phyloP scores from a whole-genome alignment of 2,329 filamentous ascomycete species.

The Emmonsia crescens region DNA sequence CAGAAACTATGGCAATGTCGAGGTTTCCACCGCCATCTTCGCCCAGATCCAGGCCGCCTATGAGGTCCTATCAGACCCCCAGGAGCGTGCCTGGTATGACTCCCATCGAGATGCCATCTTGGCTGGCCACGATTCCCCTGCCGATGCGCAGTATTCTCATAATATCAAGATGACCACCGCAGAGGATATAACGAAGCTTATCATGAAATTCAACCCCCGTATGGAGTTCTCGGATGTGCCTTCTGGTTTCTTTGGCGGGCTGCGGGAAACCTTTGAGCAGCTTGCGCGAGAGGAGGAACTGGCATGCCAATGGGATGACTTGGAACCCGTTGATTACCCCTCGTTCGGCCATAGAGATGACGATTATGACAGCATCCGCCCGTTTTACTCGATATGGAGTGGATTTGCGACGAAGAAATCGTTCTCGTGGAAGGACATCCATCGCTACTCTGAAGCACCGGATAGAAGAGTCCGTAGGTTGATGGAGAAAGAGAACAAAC shows the following conservation, averaged over 20 bases:
- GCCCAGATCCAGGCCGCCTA: constrained; percentile 89
- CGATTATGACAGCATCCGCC: constrained; percentile 58
- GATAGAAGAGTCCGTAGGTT: constrained; percentile 70
- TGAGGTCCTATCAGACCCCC: constrained; percentile 88
- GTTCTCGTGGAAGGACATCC: constrained; percentile 83
- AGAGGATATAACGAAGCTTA: constrained; percentile 65
- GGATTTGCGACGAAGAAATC: constrained; percentile 74
- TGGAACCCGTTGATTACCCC: constrained; percentile 58
- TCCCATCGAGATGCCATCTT: constrained; percentile 82
- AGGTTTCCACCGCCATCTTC: constrained; percentile 72
- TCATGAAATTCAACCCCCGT: constrained; percentile 67
- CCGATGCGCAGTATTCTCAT: constrained; percentile 48
- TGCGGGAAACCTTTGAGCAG: constrained; percentile 66
- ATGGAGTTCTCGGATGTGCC: constrained; percentile 72
- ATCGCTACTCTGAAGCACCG: constrained; percentile 72
- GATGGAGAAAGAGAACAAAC: constrained; percentile 94
- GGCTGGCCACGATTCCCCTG: constrained; percentile 44
- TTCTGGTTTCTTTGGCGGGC: constrained; percentile 72
- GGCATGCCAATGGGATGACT: constrained; percentile 58
- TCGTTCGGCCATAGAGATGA: constrained; percentile 71
- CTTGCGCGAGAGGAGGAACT: constrained; percentile 70
- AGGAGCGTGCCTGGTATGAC: constrained; percentile 97
- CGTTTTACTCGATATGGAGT: constrained; percentile 73
- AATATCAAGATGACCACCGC: constrained; percentile 68
- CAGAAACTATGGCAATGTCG: constrained; percentile 77